Evolutionary conservation across 176 grass and related monocot genomes (phyloP).

Genomic region (Eleusine indica): DNA sequence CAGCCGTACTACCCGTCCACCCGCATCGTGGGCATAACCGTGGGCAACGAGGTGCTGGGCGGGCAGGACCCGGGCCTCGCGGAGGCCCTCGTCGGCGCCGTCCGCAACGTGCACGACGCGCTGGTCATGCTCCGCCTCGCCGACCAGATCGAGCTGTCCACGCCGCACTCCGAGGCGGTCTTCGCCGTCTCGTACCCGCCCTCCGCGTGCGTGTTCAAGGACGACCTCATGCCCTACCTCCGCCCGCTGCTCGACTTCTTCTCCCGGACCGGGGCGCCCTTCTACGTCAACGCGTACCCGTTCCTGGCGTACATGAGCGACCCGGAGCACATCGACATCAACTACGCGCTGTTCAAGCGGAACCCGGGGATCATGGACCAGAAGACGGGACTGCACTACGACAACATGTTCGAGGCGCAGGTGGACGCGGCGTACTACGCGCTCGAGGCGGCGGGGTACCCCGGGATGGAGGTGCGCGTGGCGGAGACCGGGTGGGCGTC

Average conservation of each 20-base stretch:
- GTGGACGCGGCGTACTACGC: slow-evolving; percentile 88
- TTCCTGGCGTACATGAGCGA: slow-evolving; percentile 92
- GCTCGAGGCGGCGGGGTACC: slow-evolving; percentile 69
- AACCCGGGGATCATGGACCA: slow-evolving; percentile 71
- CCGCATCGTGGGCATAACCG: slow-evolving; percentile 65
- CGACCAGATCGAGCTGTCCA: slow-evolving; percentile 58
- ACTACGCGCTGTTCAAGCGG: slow-evolving; percentile 82
- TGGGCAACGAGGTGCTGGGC: slow-evolving; percentile 90
- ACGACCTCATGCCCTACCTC: slow-evolving; percentile 61
- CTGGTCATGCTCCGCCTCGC: slow-evolving; percentile 55
- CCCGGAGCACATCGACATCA: slow-evolving; percentile 76
- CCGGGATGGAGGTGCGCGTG: slow-evolving; percentile 71
- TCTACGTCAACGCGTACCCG: slow-evolving; percentile 93
- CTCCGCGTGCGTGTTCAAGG: slow-evolving; percentile 69
- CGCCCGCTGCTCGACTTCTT: slow-evolving; percentile 84
- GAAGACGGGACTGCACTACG: slow-evolving; percentile 77
- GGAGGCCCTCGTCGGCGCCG: slow-evolving; percentile 66
- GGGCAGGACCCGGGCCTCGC: slow-evolving; percentile 53
- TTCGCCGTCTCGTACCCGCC: slow-evolving; percentile 91
- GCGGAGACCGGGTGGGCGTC: slow-evolving; percentile 92
- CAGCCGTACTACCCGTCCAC: slow-evolving; percentile 65
- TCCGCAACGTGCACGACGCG: slow-evolving; percentile 72
- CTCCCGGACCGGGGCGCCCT: slow-evolving; percentile 63
- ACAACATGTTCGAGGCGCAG: slow-evolving; percentile 98
- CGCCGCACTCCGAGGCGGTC: slow-evolving; percentile 83